These are phyloP conservation scores for Aspergillus ustus DNA, from an alignment of 2,329 filamentous ascomycete genomes.

Conservation along the genomic window DNA sequence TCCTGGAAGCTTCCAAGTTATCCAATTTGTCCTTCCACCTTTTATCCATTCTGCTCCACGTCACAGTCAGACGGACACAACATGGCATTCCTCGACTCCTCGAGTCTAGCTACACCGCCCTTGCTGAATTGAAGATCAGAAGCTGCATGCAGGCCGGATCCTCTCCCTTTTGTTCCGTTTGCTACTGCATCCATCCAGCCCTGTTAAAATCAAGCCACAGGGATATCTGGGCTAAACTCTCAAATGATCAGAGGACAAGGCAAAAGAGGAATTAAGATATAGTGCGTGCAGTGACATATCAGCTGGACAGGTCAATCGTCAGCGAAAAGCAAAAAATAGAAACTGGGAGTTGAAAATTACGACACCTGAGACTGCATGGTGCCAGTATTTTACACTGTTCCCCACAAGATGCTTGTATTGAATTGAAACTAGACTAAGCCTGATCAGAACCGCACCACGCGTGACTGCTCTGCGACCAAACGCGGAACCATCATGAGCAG, in stretches of 20 bases:
- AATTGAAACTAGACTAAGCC: conserved; percentile 4
- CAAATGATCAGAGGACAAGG: background rate
- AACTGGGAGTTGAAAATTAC: background rate
- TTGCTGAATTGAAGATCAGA: conserved; percentile 12
- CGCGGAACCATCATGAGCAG: background rate
- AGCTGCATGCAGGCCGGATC: conserved; percentile 19
- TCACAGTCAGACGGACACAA: conserved; percentile 14
- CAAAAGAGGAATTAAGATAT: background rate
- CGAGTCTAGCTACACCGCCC: conserved; percentile 24
- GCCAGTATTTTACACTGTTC: background rate
- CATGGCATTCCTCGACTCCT: conserved; percentile 10
- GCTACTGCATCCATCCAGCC: conserved; percentile 22
- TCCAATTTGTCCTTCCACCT: conserved; percentile 9
- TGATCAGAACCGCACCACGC: conserved; percentile 8
- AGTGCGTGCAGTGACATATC: conserved; percentile 16
- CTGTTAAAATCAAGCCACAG: conserved; percentile 10
- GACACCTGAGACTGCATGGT: background rate
- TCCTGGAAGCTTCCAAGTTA: background rate
- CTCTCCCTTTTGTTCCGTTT: conserved; percentile 14
- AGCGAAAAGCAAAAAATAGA: conserved; percentile 13
- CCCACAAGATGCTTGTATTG: background rate
- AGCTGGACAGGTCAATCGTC: conserved; percentile 28
- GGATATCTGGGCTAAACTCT: background rate
- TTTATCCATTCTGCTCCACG: conserved; percentile 5
- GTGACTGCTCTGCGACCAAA: background rate